A percentile compares a stretch with the other conserved stretches of the same genome.
phyloP scores from a whole-genome alignment of 2,329 filamentous ascomycete species.

The Ramularia endophylla region DNA sequence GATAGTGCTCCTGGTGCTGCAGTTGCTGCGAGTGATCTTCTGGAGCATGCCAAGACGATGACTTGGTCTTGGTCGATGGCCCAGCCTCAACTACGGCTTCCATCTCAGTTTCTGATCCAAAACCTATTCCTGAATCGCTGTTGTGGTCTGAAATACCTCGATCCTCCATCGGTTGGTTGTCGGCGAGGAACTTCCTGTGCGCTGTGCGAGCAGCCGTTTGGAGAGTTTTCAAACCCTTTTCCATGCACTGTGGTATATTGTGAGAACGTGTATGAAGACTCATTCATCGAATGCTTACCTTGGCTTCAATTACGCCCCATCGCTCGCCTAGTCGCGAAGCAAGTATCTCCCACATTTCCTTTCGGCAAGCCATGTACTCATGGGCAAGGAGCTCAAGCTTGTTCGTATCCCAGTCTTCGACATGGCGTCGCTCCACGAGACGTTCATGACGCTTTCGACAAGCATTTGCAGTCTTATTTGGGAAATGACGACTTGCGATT shows the following conservation, averaged over 20 bases:
- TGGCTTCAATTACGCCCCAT: conserved; percentile 67
- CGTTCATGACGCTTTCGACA: conserved; percentile 86
- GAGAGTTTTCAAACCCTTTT: conserved; percentile 75
- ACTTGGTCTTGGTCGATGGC: conserved; percentile 17
- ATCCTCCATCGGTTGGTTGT: conserved; percentile 21
- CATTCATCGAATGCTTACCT: conserved; percentile 53
- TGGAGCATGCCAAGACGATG: conserved; percentile 22
- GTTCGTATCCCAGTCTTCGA: conserved; percentile 71
- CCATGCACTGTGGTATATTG: conserved; percentile 59
- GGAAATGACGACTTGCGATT: conserved; percentile 71
- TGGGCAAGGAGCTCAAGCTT: conserved; percentile 69
- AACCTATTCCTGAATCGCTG: conserved; percentile 66
- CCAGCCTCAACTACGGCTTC: conserved; percentile 23
- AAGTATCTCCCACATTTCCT: conserved; percentile 74
- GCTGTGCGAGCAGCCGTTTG: conserved; percentile 62
- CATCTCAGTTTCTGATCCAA: conserved; percentile 43
- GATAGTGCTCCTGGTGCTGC: conserved; percentile 22
- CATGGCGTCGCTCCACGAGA: conserved; percentile 66
- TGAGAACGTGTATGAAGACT: too few species aligned
- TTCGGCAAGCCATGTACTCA: conserved; percentile 72
- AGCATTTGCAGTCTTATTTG: conserved; percentile 69
- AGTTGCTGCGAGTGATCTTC: conserved; percentile 3
- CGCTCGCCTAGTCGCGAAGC: conserved; percentile 55
- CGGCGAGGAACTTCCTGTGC: conserved; percentile 56
- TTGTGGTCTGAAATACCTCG: conserved; percentile 39